Conservation (phyloP, 495 filamentous ascomycete genomes). For the Staphylotrichum longicolle region DNA sequence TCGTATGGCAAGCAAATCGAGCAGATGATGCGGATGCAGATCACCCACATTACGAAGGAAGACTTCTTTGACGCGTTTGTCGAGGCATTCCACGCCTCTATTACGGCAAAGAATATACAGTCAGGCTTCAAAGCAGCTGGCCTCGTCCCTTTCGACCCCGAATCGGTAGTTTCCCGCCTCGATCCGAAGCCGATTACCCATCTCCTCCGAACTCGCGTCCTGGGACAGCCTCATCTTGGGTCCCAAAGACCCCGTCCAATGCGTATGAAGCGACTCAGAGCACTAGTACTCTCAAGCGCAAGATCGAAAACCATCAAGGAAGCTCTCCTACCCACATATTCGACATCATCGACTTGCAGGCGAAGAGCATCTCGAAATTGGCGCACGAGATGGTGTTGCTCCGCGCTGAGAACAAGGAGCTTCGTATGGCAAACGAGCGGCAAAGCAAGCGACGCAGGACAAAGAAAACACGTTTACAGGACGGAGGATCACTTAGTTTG, state of each 20-base stretch:
- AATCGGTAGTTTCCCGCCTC: conserved; percentile 21
- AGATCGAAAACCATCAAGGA: neutral
- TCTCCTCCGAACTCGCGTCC: too few relatives aligned
- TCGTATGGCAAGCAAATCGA: too few relatives aligned
- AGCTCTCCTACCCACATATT: too few relatives aligned
- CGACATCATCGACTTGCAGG: too few relatives aligned
- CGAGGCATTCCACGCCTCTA: conserved; percentile 2
- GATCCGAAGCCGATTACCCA: conserved; percentile 8
- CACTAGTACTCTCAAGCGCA: neutral
- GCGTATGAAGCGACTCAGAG: conserved; percentile 8
- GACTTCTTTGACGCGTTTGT: conserved; percentile 23
- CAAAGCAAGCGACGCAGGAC: conserved; percentile 19
- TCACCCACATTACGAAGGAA: too few relatives aligned
- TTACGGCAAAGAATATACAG: conserved; percentile 5
- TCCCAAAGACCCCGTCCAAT: conserved; percentile 7
- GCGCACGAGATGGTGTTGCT: conserved; percentile 14
- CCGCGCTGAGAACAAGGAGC: conserved; percentile 7
- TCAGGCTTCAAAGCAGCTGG: conserved; percentile 17
- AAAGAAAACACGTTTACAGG: too few relatives aligned
- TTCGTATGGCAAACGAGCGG: conserved; percentile 9
- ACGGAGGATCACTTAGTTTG: too few relatives aligned
- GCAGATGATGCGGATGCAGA: too few relatives aligned
- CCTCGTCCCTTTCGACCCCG: conserved; percentile 18
- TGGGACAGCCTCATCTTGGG: too few relatives aligned
- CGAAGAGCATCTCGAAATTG: too few relatives aligned